These are phyloP conservation scores for Thielaviopsis punctulata DNA, from an alignment of 2,329 filamentous ascomycete genomes.

Conservation along the genomic window DNA sequence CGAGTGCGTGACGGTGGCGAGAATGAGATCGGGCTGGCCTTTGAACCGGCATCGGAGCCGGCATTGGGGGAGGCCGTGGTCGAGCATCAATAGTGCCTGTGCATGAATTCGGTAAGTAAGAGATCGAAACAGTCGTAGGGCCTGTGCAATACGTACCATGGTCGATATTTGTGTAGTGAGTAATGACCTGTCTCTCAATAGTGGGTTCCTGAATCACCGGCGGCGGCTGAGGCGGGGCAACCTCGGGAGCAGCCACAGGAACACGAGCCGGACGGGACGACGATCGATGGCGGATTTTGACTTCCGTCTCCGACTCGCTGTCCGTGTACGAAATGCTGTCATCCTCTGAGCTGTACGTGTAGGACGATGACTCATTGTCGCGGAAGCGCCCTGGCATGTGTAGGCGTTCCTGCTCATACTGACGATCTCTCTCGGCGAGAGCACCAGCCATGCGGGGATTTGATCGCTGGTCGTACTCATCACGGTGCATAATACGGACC, in stretches of 20 bases:
- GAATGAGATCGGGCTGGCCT: constrained; percentile 33
- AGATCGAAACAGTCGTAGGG: not conserved
- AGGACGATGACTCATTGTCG: not conserved
- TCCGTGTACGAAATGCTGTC: not conserved
- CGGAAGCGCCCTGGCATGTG: not conserved
- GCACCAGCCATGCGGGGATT: not conserved
- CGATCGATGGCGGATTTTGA: not conserved
- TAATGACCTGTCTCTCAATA: constrained; percentile 78
- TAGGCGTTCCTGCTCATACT: not conserved
- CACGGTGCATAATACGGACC: not conserved
- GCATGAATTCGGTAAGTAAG: not conserved
- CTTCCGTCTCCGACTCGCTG: not conserved
- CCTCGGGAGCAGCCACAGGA: constrained; percentile 31
- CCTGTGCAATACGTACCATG: constrained; percentile 42
- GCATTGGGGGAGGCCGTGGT: constrained; percentile 22
- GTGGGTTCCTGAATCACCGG: constrained; percentile 57
- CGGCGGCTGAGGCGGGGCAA: constrained; percentile 41
- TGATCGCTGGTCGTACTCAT: not conserved
- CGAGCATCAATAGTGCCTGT: constrained; percentile 18
- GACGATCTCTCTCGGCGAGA: not conserved
- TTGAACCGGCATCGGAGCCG: constrained; percentile 27
- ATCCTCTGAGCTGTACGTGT: not conserved
- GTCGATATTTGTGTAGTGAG: constrained; percentile 73
- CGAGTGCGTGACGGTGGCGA: constrained; percentile 31
- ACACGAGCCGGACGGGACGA: not conserved